phyloP scores from a whole-genome alignment of 352 stramenopile species.

The Phytophthora tubulina region DNA sequence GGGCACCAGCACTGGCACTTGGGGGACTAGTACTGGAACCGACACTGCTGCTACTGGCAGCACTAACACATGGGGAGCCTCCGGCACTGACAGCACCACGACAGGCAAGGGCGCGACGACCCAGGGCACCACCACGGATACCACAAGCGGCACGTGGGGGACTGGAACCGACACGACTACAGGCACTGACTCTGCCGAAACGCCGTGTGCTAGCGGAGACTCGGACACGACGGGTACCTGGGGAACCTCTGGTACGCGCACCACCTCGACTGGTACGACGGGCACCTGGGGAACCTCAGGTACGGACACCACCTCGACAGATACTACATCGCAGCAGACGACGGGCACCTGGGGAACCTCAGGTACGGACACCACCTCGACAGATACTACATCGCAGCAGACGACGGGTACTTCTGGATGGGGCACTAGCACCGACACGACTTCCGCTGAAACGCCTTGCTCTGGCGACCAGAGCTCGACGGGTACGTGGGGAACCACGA shows the following conservation, averaged over 20 bases:
- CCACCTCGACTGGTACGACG: constrained; percentile 6
- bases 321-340: constrained; percentile 23
- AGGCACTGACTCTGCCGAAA: constrained; percentile 12
- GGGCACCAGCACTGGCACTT: constrained; percentile 9
- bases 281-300: constrained; percentile 9
- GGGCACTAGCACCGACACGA: constrained; percentile 10
- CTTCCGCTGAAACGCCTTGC: constrained; percentile 29
- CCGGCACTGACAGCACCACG: too few relatives aligned
- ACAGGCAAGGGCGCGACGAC: too few relatives aligned
- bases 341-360: too few relatives aligned
- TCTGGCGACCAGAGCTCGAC: constrained; percentile 28
- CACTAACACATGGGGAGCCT: too few relatives aligned
- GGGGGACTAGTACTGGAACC: constrained; percentile 22
- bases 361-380: too few relatives aligned
- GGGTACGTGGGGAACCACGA: constrained; percentile 18
- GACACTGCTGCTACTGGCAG: too few relatives aligned
- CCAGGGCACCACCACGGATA: background rate
- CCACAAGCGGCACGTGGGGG: constrained; percentile 1
- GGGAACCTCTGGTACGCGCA: constrained; percentile 8
- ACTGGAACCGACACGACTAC: background rate
- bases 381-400: too few relatives aligned
- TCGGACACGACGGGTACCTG: background rate
- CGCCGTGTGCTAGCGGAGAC: constrained; percentile 14
- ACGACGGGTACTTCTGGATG: constrained; percentile 10
- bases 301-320: constrained; percentile 8